Conservation (phyloP, 805 yeast genomes). For the Barnettozyma pratensis region DNA sequence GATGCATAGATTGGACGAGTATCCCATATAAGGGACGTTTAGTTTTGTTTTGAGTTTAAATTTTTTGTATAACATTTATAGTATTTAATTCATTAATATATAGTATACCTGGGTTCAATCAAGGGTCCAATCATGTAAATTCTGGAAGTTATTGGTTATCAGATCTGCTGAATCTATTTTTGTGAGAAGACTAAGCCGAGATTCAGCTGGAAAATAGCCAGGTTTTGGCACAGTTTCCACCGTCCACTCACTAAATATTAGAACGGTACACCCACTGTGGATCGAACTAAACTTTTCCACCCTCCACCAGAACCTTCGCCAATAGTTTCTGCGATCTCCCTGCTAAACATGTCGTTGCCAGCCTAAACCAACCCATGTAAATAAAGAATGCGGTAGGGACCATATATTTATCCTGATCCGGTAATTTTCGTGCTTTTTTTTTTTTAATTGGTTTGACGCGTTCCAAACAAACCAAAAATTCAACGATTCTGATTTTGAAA, state of each 20-base stretch:
- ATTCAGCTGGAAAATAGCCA: too few species aligned
- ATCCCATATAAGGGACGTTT: neutral
- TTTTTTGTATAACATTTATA: neutral
- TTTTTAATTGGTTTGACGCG: neutral
- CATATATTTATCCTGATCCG: neutral
- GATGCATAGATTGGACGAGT: neutral
- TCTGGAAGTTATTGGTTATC: too few species aligned
- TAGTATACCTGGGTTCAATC: neutral
- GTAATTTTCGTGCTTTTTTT: conserved; percentile 5
- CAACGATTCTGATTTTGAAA: conserved; percentile 1
- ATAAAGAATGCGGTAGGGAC: neutral
- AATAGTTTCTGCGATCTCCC: neutral
- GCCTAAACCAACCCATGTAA: neutral
- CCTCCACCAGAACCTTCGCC: neutral
- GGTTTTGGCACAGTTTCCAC: neutral
- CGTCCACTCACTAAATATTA: neutral
- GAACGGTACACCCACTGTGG: neutral
- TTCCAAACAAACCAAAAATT: conserved; percentile 3
- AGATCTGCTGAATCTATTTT: too few species aligned
- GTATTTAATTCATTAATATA: neutral
- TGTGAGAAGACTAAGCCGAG: too few species aligned
- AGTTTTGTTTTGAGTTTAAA: neutral
- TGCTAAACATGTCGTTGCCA: too few species aligned
- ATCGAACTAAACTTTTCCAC: neutral
- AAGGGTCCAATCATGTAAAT: too few species aligned